These are phyloP conservation scores for Saccharomycopsis olivae DNA, from an alignment of 805 yeast species.

Conservation along the genomic window DNA sequence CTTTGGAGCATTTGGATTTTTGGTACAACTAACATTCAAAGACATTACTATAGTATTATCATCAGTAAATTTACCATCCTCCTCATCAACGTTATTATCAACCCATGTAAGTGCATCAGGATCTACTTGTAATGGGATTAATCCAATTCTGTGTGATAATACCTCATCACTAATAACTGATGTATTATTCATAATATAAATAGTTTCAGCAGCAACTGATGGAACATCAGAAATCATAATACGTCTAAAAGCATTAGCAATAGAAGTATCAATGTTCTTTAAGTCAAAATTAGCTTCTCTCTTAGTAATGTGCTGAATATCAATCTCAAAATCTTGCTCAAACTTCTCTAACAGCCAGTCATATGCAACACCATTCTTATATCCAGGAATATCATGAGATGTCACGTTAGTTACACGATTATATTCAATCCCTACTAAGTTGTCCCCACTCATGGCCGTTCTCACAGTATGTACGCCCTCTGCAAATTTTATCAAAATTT, in stretches of 20 bases:
- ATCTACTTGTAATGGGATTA: constrained; percentile 81
- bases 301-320: constrained; percentile 53
- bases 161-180: constrained; percentile 97
- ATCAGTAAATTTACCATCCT: constrained; percentile 59
- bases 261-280: constrained; percentile 76
- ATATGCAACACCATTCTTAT: constrained; percentile 47
- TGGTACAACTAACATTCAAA: constrained; percentile 73
- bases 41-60: constrained; percentile 82
- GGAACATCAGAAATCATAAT: constrained; percentile 97
- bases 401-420: constrained; percentile 87
- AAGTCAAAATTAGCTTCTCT: constrained; percentile 81
- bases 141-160: constrained; percentile 88
- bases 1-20: constrained; percentile 73
- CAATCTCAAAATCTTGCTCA: constrained; percentile 53
- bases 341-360: constrained; percentile 83
- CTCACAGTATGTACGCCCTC: neutral
- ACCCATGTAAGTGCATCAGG: constrained; percentile 87
- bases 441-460: constrained; percentile 1
- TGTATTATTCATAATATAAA: constrained; percentile 86
- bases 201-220: constrained; percentile 87
- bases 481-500: neutral
- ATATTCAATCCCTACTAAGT: constrained; percentile 77
- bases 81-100: constrained; percentile 52
- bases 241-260: constrained; percentile 94
- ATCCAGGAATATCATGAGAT: constrained; percentile 90